These are phyloP conservation scores for Scolecobasidium constrictum DNA, from an alignment of 2,329 filamentous ascomycete genomes.

Conservation along the genomic window DNA sequence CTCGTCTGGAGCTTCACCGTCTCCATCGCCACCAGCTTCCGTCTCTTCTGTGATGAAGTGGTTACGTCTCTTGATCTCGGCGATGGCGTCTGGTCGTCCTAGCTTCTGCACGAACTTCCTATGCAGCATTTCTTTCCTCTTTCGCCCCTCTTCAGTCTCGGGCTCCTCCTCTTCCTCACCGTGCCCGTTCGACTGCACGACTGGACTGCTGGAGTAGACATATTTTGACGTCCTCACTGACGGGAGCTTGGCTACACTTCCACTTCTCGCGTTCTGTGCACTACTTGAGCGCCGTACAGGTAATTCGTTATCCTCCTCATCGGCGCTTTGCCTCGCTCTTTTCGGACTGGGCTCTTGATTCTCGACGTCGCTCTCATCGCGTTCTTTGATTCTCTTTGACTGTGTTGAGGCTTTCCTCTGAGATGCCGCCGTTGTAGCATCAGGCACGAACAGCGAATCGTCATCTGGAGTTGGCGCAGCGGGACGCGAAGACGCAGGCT, in stretches of 20 bases:
- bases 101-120: constrained; percentile 82
- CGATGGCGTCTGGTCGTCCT: constrained; percentile 72
- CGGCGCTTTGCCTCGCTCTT: constrained; percentile 10
- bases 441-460: background rate
- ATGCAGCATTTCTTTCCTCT: constrained; percentile 62
- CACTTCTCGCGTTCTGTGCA: background rate
- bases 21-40: constrained; percentile 39
- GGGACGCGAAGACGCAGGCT: constrained; percentile 11
- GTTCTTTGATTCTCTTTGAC: constrained; percentile 14
- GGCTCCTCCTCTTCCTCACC: constrained; percentile 28
- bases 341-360: constrained; percentile 11
- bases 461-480: background rate
- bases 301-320: constrained; percentile 5
- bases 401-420: constrained; percentile 8
- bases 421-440: background rate
- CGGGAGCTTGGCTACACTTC: constrained; percentile 18
- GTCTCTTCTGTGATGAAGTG: constrained; percentile 43
- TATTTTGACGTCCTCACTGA: constrained; percentile 46
- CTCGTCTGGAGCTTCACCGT: constrained; percentile 45
- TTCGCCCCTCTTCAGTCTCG: constrained; percentile 42
- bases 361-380: constrained; percentile 14
- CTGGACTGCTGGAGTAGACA: constrained; percentile 43
- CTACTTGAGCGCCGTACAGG: too few species aligned
- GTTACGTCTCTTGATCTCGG: constrained; percentile 52
- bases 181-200: constrained; percentile 16